Conservation (phyloP, 1,284 basidiomycete species). For the Marasmius oreades region DNA sequence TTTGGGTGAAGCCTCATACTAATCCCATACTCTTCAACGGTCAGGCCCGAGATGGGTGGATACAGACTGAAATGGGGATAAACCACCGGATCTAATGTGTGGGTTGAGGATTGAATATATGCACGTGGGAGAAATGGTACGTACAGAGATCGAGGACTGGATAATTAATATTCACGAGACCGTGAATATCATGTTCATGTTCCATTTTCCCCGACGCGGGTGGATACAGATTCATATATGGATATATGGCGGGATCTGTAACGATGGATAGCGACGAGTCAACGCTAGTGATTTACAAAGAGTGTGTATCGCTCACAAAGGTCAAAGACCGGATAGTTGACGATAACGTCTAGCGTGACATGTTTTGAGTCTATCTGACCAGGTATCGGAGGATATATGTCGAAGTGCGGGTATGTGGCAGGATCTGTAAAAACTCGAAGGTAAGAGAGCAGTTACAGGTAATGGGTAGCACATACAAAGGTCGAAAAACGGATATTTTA, state of each 20-base stretch:
- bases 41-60: no score
- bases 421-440: neutral
- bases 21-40: neutral
- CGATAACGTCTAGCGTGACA: conserved; percentile 8
- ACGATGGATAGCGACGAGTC: neutral
- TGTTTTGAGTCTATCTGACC: neutral
- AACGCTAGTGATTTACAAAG: neutral
- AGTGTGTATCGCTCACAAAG: no score
- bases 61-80: conserved; percentile 15
- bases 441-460: conserved; percentile 22
- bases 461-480: conserved; percentile 13
- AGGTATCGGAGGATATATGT: conserved; percentile 14
- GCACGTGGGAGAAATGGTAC: neutral
- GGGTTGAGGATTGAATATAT: conserved; percentile 3
- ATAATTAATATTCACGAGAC: conserved; percentile 8
- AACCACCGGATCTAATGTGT: conserved; percentile 22
- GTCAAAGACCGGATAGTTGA: conserved; percentile 10
- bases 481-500: conserved; percentile 10
- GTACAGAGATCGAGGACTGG: conserved; percentile 20
- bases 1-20: conserved; percentile 5
- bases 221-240: conserved; percentile 38
- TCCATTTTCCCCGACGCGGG: conserved; percentile 5
- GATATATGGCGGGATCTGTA: conserved; percentile 33
- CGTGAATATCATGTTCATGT: conserved; percentile 5
- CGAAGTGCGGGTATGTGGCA: conserved; percentile 5